phyloP scores from a whole-genome alignment of 2,329 filamentous ascomycete genomes.

The Sporothrix luriei region DNA sequence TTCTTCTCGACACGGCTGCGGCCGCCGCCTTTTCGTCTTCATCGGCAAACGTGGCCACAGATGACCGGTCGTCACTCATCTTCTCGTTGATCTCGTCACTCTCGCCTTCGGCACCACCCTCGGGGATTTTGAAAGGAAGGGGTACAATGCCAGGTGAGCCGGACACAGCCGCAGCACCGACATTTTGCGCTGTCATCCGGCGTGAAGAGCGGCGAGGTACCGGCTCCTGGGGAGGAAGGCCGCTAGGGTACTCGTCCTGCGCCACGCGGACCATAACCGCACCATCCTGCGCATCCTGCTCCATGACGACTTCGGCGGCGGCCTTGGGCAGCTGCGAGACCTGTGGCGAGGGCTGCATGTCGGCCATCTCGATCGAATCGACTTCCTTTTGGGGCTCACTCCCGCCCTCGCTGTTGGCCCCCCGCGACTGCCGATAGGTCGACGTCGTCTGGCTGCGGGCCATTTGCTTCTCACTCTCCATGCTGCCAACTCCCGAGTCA shows the following conservation, averaged over 20 bases:
- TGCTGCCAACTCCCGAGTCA: constrained; percentile 57
- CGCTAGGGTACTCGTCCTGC: constrained; percentile 51
- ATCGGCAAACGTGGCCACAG: constrained; percentile 70
- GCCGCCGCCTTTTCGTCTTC: constrained; percentile 52
- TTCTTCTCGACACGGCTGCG: not conserved
- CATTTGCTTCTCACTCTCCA: constrained; percentile 51
- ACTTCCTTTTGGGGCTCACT: not conserved
- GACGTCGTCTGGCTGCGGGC: constrained; percentile 44
- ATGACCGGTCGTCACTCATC: constrained; percentile 61
- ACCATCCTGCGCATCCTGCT: constrained; percentile 48
- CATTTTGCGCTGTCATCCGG: constrained; percentile 1
- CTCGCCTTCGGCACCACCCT: constrained; percentile 37
- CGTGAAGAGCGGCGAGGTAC: constrained; percentile 13
- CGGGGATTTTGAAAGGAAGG: constrained; percentile 65
- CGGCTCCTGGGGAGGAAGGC: constrained; percentile 20
- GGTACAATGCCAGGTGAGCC: constrained; percentile 58
- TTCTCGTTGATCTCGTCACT: constrained; percentile 42
- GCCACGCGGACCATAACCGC: constrained; percentile 58
- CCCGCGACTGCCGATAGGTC: constrained; percentile 43
- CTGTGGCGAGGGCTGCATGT: constrained; percentile 47
- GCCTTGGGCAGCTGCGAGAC: constrained; percentile 39
- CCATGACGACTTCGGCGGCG: constrained; percentile 49
- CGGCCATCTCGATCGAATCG: constrained; percentile 57
- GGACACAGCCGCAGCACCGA: not conserved
- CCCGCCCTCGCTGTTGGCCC: constrained; percentile 6